Evolutionary conservation across 169 alveolate genomes (phyloP).

Genomic region (Besnoitia besnoiti): DNA sequence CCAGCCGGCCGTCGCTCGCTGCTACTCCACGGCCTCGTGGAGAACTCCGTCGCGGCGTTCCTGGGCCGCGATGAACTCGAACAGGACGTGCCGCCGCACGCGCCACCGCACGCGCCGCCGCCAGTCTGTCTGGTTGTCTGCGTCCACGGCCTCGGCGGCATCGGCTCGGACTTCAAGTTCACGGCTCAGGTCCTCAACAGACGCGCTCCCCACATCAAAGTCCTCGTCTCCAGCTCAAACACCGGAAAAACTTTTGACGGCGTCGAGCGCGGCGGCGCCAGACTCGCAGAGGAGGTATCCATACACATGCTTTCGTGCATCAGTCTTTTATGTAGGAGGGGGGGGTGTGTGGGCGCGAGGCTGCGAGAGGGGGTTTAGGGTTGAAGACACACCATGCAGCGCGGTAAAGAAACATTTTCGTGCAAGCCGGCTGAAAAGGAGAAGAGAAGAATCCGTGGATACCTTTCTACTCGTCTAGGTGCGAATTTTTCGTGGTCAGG

Average conservation of each 20-base stretch:
- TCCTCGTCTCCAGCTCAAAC: slow-evolving; percentile 17
- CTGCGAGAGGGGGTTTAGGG: neutral
- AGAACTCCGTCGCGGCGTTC: too few species aligned
- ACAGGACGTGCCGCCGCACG: neutral
- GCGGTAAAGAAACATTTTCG: neutral
- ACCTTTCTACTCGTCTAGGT: too few species aligned
- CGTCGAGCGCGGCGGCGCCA: neutral
- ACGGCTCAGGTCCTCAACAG: neutral
- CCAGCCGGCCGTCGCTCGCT: too few species aligned
- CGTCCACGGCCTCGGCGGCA: slow-evolving; percentile 18
- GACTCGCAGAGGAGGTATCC: slow-evolving; percentile 24
- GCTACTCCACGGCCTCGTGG: too few species aligned
- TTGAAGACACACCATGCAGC: too few species aligned
- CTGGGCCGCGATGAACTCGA: too few species aligned
- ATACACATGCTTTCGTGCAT: neutral
- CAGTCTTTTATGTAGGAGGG: neutral
- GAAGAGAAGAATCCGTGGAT: neutral
- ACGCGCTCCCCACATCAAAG: neutral
- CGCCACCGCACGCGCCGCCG: neutral
- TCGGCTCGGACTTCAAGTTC: neutral
- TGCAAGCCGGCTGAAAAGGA: neutral
- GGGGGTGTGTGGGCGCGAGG: neutral
- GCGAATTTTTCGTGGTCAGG: too few species aligned
- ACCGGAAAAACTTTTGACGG: slow-evolving; percentile 33
- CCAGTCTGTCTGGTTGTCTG: slow-evolving; percentile 31